These are phyloP conservation scores for Populus hybrid DNA, from an alignment of 441 rosid species.

Conservation along the genomic window DNA sequence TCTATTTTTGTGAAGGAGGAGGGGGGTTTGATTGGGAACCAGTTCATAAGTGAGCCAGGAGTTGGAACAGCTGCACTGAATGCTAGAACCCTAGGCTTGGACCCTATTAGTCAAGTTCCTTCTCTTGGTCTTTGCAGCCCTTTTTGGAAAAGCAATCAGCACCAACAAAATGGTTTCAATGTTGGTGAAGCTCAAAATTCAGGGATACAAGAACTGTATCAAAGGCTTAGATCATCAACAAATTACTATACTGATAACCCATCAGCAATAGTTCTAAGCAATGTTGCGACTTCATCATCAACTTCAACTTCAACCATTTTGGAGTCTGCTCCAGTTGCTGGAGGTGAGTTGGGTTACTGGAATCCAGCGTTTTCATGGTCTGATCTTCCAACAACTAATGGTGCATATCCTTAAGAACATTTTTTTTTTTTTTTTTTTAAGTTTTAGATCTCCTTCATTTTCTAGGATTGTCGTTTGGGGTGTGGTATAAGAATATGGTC, in stretches of 20 bases:
- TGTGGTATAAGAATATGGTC: slow-evolving; percentile 42
- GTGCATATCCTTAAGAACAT: slow-evolving; percentile 47
- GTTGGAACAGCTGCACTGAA: slow-evolving; percentile 24
- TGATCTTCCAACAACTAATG: slow-evolving; percentile 59
- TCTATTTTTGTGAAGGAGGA: slow-evolving; percentile 43
- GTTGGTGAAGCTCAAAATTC: slow-evolving; percentile 44
- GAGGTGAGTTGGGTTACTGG: slow-evolving; percentile 54
- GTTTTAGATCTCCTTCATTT: slow-evolving; percentile 12
- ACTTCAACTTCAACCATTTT: slow-evolving; percentile 36
- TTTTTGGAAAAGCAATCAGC: slow-evolving; percentile 42
- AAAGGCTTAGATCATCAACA: slow-evolving; percentile 49
- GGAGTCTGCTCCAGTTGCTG: slow-evolving; percentile 49
- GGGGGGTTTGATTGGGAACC: slow-evolving; percentile 32
- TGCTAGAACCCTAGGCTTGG: slow-evolving; percentile 32
- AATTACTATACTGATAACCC: slow-evolving; percentile 30
- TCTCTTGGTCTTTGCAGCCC: slow-evolving; percentile 43
- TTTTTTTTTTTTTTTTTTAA: background rate
- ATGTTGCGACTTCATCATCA: slow-evolving; percentile 30
- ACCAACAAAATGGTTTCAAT: slow-evolving; percentile 38
- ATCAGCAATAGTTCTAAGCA: slow-evolving; percentile 35
- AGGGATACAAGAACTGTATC: slow-evolving; percentile 59
- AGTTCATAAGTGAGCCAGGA: slow-evolving; percentile 32
- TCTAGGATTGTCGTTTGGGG: slow-evolving; percentile 27
- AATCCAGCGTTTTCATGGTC: slow-evolving; percentile 60
- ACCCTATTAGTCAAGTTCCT: slow-evolving; percentile 37